Evolutionary conservation across 148 eudicot species (phyloP), one percentile per base, ranked within the genome.

Genomic region (Amaranthus cruentus): DNA sequence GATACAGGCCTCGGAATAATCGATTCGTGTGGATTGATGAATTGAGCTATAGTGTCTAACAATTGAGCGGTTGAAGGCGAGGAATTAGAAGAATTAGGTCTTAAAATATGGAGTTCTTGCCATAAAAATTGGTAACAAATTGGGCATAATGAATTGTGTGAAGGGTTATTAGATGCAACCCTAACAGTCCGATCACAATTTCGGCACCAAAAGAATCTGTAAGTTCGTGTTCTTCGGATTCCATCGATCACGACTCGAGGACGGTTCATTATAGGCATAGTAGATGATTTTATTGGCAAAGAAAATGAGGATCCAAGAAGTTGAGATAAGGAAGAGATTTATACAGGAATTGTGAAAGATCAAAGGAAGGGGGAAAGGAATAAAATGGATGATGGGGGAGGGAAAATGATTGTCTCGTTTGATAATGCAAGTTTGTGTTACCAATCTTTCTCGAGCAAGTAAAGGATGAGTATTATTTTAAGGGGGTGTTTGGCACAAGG

Each of bases 201-300:
- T 3, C 72, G 69, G 67, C 97, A 91, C 89, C 87, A 83, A 59
- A 82, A 86, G 85, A 86, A 89, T 62, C 83, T 90, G 79, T 84
- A 76, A 0, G 83, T 80, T 79, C 73, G 75, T 43, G 82, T 76
- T 54, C 76, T 53, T 47, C 73, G 72, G 18, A 73, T 44, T 0
- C 80, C 91, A 38, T 83, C 50, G 15, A 73, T 76, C 55, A 73
- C 70, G 4, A 82, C 81, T 2, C 93, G 84, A 66, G 87, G 88
- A 47, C 85, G 84, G 55, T 15, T 75, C 14, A 66, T 63, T 55
- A 59, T 61, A 53, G 93, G 83, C 93, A 91, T 87, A 10, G 56
- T 5, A 69, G 50, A 13, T 47, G 38, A 42, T 6, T 50, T 44
- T 6, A 61, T 12, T 12, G 76, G 55, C 38, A 28, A 28, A 28